Conservation (phyloP, 257 asterid species). For the Capsicum chinense region DNA sequence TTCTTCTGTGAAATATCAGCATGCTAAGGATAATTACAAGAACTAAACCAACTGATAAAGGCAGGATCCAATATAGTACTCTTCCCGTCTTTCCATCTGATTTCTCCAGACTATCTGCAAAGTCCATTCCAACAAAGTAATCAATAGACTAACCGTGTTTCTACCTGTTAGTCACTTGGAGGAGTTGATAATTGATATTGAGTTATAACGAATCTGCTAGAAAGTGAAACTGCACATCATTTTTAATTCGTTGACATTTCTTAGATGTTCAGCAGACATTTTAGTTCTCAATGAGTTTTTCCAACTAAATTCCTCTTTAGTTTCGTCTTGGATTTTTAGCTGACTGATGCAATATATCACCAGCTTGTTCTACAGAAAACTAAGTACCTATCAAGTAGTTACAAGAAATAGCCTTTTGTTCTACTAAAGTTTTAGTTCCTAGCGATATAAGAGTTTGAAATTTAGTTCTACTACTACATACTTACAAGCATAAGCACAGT, state of each 20-base stretch:
- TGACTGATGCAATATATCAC: neutral
- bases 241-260: neutral
- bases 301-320: neutral
- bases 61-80: neutral
- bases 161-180: neutral
- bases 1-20: neutral
- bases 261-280: neutral
- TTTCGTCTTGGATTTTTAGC: neutral
- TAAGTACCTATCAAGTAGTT: neutral
- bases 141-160: neutral
- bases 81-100: neutral
- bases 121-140: constrained; percentile 6
- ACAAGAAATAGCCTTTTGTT: neutral
- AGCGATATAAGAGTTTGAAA: neutral
- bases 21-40: constrained; percentile 22
- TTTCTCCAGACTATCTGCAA: constrained; percentile 22
- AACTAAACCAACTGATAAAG: neutral
- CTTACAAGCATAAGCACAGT: neutral
- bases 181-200: neutral
- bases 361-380: neutral
- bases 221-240: too few species aligned
- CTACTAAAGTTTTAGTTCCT: neutral
- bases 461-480: neutral
- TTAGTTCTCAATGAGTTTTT: neutral
- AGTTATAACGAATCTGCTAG: neutral